Evolutionary conservation across 305 asterid genomes (phyloP), one percentile per base, ranked within the genome.

Genomic region (Ruellia speciosa): DNA sequence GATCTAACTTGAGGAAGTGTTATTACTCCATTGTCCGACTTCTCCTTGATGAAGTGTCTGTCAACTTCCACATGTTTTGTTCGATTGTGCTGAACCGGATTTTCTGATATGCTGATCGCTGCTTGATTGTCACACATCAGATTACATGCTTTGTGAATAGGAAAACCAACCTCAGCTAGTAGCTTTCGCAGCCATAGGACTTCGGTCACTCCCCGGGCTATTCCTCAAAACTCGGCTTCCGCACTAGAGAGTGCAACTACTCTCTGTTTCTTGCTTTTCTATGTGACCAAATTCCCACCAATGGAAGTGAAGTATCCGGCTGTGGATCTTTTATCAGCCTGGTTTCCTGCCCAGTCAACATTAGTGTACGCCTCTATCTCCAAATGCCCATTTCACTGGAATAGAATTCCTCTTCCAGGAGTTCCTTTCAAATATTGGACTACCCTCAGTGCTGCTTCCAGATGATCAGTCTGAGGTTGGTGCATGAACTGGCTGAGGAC

Each of bases 401-500:
- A n/a, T n/a, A n/a, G n/a, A n/a, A n/a, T n/a, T n/a, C n/a, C n/a
- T n/a, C n/a, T 31, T 52, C 9, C 6, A 20, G 35, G n/a, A 7
- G 56, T 52, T 3, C 33, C 35, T 35, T 52, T 52, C 6, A 52
- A 19, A 35, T 52, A 52, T 35, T 12, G 33, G 6, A 52, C 14
- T 3, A 52, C 18, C 17, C 31, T 52, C 3, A 12, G n/a, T 2
- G 18, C 56, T 2, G 15, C 56, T 18, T 18, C 15, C 2, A 52
- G 18, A 14, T 52, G 56, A 6, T 18, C 4, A 14, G 14, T 17
- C 8, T 52, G 15, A 0, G 35, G 56, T 12, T 52, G 15, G 14
- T 52, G 33, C 35, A 52, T 52, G 56, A 18, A 19, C n/a, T 52
- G 34, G 5, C 56, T 52, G 16, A 52, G 37, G 11, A 52, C 37